A percentile compares a stretch with the other conserved stretches of the same genome.
phyloP scores from a whole-genome alignment of 805 yeast species.

The Vanderwaltozyma verrucispora region DNA sequence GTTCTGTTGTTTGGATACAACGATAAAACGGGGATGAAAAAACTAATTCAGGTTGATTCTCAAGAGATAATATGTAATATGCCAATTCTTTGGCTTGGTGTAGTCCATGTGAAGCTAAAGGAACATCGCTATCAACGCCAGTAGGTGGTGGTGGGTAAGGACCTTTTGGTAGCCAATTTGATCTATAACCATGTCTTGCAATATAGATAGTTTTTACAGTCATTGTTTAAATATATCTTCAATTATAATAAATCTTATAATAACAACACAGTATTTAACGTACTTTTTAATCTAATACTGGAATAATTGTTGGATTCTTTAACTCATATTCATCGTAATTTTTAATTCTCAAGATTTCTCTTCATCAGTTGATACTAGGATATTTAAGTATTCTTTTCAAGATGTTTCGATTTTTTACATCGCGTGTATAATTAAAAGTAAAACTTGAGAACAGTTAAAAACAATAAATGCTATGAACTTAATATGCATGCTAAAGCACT shows the following conservation, averaged over 20 bases:
- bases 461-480: too few relatives aligned
- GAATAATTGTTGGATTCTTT: too few relatives aligned
- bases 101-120: constrained; percentile 78
- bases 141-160: constrained; percentile 80
- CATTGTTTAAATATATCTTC: constrained; percentile 25
- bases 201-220: constrained; percentile 50
- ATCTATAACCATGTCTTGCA: constrained; percentile 82
- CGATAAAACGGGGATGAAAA: constrained; percentile 81
- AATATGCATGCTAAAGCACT: too few relatives aligned
- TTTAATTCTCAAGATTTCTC: too few relatives aligned
- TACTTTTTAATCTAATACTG: too few relatives aligned
- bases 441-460: too few relatives aligned
- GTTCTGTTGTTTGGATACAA: constrained; percentile 73
- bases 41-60: constrained; percentile 58
- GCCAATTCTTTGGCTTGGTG: constrained; percentile 81
- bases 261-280: too few relatives aligned
- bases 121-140: constrained; percentile 83
- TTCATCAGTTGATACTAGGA: too few relatives aligned
- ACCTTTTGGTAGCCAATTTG: constrained; percentile 63
- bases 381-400: too few relatives aligned
- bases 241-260: neutral
- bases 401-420: too few relatives aligned
- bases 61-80: constrained; percentile 38
- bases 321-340: too few relatives aligned
- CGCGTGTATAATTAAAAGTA: too few relatives aligned